Base-by-base conservation (phyloP, 192 early-diverging fungal genomes). In the Funneliformis geosporum region DNA sequence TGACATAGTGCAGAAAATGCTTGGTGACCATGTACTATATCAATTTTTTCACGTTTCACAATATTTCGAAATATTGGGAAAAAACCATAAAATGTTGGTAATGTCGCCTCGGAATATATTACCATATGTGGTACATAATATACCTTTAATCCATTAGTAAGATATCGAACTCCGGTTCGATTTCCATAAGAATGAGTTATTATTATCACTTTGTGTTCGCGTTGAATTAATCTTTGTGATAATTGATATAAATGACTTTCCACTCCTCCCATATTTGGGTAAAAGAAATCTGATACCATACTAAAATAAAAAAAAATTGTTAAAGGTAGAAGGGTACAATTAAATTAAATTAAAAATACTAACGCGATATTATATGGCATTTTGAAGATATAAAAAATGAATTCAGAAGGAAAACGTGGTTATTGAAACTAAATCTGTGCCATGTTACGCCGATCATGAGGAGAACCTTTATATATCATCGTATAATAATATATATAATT, bases 221-320 rank as follows among this genome's bases (percentile, higher is more conserved):
- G 91, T 80, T 88, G 90, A 64, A 96, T 93, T 38, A 99, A 87
- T 78, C 93, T 89, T 84, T 95, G 94, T 39, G 96, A 94, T 55
- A 97, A 89, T 82, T 94, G 93, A 81, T 95, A 97, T 33, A 98
- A 84, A 85, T 99, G 98, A 47, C 90, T 91, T 82, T 99, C 98
- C 11, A 99, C 94, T 14, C 98, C 98, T 66, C 98, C 98, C 81
- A 96, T 91, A 78, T 94, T 97, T 38, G 98, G 98, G 83, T 96
- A 98, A 86, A 98, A 98, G 84, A 98, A 98, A 86, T 99, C 98
- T 8, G 94, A 96, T 5, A 97, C 96, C 91, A 99, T 94, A 83
- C 96, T 92, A 81, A 18, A 75, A 60, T 47, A 69, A 12, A 23
- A 79, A 66, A 44, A 18, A 27, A 28, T 33, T 44, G 43, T 2